phyloP scores from a whole-genome alignment of 768 basidiomycete species.

The Coprinellus micaceus region DNA sequence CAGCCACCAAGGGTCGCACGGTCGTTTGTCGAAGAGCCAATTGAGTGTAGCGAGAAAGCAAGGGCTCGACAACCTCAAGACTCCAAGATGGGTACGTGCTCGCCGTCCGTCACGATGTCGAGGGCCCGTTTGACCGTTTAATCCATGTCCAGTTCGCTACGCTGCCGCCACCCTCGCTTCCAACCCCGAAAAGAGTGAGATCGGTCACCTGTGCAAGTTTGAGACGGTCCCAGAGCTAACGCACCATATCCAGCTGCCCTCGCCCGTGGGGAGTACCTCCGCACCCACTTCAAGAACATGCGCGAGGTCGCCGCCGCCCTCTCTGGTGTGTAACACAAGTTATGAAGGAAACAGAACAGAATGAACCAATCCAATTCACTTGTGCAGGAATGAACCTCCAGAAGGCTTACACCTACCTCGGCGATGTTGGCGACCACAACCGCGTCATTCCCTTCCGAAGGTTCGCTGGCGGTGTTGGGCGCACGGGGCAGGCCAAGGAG shows the following conservation, averaged over 20 bases:
- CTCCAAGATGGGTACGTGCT: constrained; percentile 63
- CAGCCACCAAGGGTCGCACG: constrained; percentile 43
- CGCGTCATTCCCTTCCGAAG: constrained; percentile 95
- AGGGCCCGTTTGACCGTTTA: not conserved
- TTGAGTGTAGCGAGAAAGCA: constrained; percentile 23
- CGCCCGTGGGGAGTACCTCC: constrained; percentile 94
- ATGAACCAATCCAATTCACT: not conserved
- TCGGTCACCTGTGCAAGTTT: too few relatives aligned
- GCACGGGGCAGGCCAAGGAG: constrained; percentile 92
- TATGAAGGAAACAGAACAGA: not conserved
- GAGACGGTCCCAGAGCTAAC: not conserved
- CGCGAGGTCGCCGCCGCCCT: constrained; percentile 95
- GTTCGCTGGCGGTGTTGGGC: constrained; percentile 92
- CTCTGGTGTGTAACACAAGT: constrained; percentile 53
- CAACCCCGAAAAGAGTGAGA: constrained; percentile 94
- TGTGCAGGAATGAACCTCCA: constrained; percentile 79
- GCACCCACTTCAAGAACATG: constrained; percentile 99
- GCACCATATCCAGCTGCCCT: constrained; percentile 62
- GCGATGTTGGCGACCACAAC: constrained; percentile 94
- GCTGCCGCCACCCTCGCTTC: constrained; percentile 80
- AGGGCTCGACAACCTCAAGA: constrained; percentile 49
- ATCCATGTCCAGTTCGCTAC: constrained; percentile 72
- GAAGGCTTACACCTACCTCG: constrained; percentile 94
- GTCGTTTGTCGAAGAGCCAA: too few relatives aligned
- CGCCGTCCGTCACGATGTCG: constrained; percentile 17